A percentile compares a stretch with the other conserved stretches of the same genome.
Evolutionary conservation across 345 rosid genomes (phyloP).

Genomic region (Zanthoxylum bungeanum): DNA sequence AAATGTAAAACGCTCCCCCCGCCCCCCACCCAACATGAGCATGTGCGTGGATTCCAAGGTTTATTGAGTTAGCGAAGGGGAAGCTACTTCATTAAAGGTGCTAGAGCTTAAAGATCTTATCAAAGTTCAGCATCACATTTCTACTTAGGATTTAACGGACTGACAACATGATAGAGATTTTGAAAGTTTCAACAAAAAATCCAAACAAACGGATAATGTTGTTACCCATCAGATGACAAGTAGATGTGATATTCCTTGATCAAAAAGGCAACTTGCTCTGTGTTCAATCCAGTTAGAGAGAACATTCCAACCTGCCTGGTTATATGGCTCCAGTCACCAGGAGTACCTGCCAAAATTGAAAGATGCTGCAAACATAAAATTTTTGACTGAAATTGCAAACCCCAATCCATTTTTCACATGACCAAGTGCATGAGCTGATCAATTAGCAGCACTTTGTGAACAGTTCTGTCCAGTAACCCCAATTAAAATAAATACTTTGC

Average conservation of each 20-base stretch:
- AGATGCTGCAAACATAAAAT: not conserved
- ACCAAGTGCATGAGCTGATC: not conserved
- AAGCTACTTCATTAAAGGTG: not conserved
- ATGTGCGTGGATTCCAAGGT: not conserved
- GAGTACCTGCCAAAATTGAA: conserved; percentile 38
- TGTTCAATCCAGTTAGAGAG: conserved; percentile 43
- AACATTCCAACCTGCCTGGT: conserved; percentile 50
- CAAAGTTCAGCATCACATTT: not conserved
- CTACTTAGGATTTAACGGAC: not conserved
- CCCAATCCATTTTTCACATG: not conserved
- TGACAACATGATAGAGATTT: not conserved
- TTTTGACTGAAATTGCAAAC: not conserved
- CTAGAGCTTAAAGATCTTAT: not conserved
- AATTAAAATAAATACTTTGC: not conserved
- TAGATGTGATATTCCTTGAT: conserved; percentile 52
- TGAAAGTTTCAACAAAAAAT: not conserved
- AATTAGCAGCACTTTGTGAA: not conserved
- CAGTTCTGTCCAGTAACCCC: not conserved
- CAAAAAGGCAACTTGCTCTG: conserved; percentile 44
- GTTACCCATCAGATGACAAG: conserved; percentile 57
- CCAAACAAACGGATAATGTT: not conserved
- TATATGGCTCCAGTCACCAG: conserved; percentile 62
- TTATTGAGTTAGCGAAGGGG: not conserved
- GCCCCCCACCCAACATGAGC: no score
- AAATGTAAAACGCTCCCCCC: no score